Percentiles rank a stretch among this genome's conserved stretches.
Conservation (phyloP, 129 eudicot genomes). For the Flaveria brownii region DNA sequence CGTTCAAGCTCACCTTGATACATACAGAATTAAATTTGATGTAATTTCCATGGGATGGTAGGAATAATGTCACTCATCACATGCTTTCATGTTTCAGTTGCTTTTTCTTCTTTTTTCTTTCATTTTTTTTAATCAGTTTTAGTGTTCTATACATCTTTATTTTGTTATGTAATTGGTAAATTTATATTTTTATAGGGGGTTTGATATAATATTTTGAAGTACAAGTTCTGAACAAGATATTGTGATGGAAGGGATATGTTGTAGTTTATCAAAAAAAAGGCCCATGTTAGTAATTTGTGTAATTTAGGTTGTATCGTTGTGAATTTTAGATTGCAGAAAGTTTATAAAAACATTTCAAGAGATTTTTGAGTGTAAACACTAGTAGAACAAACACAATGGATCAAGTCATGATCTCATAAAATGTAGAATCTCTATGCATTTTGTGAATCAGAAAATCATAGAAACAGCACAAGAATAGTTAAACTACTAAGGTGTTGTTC, state of each 20-base stretch:
- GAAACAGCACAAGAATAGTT: too few relatives aligned
- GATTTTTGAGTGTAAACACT: constrained; percentile 2
- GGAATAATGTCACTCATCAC: background rate
- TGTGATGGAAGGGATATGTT: constrained; percentile 27
- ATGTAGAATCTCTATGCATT: too few relatives aligned
- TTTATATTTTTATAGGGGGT: constrained; percentile 12
- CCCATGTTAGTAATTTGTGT: constrained; percentile 50
- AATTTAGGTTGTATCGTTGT: background rate
- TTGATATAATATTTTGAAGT: constrained; percentile 64
- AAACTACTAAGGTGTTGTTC: too few relatives aligned
- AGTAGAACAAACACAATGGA: too few relatives aligned
- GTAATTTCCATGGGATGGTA: background rate
- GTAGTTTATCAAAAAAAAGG: constrained; percentile 55
- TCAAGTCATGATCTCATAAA: too few relatives aligned
- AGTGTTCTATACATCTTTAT: background rate
- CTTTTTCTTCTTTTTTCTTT: background rate
- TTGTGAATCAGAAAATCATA: too few relatives aligned
- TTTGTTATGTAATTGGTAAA: background rate
- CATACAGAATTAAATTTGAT: background rate
- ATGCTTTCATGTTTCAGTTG: background rate
- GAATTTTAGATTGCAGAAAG: constrained; percentile 51
- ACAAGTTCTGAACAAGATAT: constrained; percentile 83
- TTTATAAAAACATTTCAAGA: constrained; percentile 66
- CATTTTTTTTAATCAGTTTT: background rate
- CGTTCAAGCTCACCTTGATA: too few relatives aligned